Evolutionary conservation across 495 filamentous ascomycete genomes (phyloP).

Genomic region (Penicillium verhagenii): DNA sequence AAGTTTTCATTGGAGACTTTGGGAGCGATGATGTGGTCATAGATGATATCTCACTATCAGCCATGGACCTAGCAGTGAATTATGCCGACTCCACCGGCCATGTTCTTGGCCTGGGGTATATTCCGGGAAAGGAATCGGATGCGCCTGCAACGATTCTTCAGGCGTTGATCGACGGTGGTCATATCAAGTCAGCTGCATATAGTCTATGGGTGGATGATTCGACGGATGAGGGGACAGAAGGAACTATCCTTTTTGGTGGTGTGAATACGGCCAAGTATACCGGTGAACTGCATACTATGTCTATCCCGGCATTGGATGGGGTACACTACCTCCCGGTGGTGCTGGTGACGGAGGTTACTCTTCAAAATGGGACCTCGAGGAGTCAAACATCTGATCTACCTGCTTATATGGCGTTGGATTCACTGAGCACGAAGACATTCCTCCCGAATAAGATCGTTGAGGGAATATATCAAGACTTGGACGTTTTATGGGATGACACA

Average conservation of each 20-base stretch:
- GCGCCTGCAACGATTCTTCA: not conserved
- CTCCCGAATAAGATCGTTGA: not conserved
- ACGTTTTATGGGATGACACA: not conserved
- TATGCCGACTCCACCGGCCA: too few species aligned
- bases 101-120: not conserved
- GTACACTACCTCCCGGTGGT: not conserved
- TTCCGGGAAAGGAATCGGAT: not conserved
- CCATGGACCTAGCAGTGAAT: not conserved
- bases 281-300: slow-evolving; percentile 64
- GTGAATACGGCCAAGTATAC: slow-evolving; percentile 70
- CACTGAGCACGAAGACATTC: not conserved
- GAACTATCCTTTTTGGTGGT: slow-evolving; percentile 68
- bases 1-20: not conserved
- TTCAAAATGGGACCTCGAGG: not conserved
- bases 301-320: slow-evolving; percentile 42
- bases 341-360: not conserved
- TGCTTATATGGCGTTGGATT: not conserved
- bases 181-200: not conserved
- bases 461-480: not conserved
- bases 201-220: not conserved
- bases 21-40: not conserved
- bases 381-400: not conserved
- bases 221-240: not conserved
- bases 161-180: not conserved
- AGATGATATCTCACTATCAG: not conserved